Base-by-base conservation (phyloP, 2,329 filamentous ascomycete species). In the Herpotrichia juniperi region DNA sequence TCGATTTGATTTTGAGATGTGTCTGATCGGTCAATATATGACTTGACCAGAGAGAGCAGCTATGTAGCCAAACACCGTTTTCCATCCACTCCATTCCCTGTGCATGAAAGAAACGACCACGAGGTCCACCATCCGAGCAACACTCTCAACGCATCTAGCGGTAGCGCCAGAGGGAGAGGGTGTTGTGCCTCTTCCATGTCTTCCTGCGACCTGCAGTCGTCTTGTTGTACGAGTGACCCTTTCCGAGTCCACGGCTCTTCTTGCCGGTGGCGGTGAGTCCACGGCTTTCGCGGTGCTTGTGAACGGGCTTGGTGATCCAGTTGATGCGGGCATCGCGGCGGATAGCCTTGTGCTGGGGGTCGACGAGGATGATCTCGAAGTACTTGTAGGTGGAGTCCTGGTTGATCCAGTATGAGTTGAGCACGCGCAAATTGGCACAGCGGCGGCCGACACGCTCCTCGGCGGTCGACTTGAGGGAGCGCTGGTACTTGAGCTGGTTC, bases 371-470 rank as follows among this genome's bases (percentile, higher is more conserved):
- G 81, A 97, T 88, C 84, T 99, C 94, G 86, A 87, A 99, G 90
- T 99, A 99, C 87, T 99, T 99, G 91, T 97, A 99, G 82, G 94
- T 99, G 58, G 93, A 97, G 86, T 99, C 94, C 87, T 97, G 92
- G 90, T 99, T 99, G 86, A 99, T 91, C 96, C 96, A 99, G 93
- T 99, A 99, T 63, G 93, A 97, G 90, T 99, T 99, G 76, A 99
- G 90, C 77, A 99, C 94, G 78, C 94, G 92, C 80, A 99, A 83
- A 85, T 99, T 99, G 83, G 93, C 92, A 85, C 93, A 97, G 79
- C 93, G 93, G 81, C 93, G 93, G 76, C 96, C 94, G 78, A 99
- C 93, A 90, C 94, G 94, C 89, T 99, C 94, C 87, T 99, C 96
- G 74, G 96, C 96, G 73, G 94, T 99, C 74, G 93, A 86, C 81